phyloP scores from a whole-genome alignment of 2,329 filamentous ascomycete species.

The Diplodia intermedia region DNA sequence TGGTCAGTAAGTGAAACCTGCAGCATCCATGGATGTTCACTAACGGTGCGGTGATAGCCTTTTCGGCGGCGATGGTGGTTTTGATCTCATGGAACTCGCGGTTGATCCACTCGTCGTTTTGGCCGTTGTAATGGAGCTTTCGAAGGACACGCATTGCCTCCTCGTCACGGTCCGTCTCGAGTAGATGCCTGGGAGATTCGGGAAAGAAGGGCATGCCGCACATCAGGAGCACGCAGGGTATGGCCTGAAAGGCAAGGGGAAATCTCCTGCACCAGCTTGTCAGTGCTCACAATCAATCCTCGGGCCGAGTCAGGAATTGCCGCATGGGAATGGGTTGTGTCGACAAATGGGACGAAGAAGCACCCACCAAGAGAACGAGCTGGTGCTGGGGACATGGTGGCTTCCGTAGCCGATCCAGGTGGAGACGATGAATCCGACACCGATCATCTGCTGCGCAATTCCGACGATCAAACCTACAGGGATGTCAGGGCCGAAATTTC shows the following conservation, averaged over 20 bases:
- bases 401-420: slow-evolving; percentile 60
- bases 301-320: neutral
- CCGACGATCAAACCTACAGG: slow-evolving; percentile 58
- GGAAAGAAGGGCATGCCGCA: slow-evolving; percentile 53
- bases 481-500: neutral
- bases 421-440: slow-evolving; percentile 63
- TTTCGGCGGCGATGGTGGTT: slow-evolving; percentile 66
- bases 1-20: slow-evolving; percentile 14
- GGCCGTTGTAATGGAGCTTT: slow-evolving; percentile 62
- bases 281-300: neutral
- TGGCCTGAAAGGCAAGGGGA: slow-evolving; percentile 55
- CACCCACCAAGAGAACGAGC: slow-evolving; percentile 46
- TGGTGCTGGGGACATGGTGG: slow-evolving; percentile 46
- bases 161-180: slow-evolving; percentile 60
- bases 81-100: slow-evolving; percentile 67
- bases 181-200: slow-evolving; percentile 47
- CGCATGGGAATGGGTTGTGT: neutral
- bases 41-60: slow-evolving; percentile 56
- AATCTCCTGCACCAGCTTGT: slow-evolving; percentile 40
- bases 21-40: neutral
- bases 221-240: slow-evolving; percentile 54
- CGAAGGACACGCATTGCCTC: slow-evolving; percentile 56
- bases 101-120: slow-evolving; percentile 64
- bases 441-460: slow-evolving; percentile 64
- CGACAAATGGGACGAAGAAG: neutral